Percentiles rank a stretch among this genome's conserved stretches.
Conservation (phyloP, 2,329 filamentous ascomycete genomes). For the Emmonsia crescens region DNA sequence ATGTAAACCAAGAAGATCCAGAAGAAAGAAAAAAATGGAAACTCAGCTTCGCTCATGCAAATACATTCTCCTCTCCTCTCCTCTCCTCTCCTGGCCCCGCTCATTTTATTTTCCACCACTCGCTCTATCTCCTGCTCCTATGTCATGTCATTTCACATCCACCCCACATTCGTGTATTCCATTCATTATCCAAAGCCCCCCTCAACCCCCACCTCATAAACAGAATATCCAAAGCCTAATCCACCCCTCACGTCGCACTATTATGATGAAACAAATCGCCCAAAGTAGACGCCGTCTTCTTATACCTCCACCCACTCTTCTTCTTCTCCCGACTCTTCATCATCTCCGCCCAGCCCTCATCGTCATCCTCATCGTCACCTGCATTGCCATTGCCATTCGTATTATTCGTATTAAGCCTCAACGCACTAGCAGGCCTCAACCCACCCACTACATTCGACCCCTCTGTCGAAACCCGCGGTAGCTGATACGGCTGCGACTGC, state of each 20-base stretch:
- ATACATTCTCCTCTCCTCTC: not conserved
- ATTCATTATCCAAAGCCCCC: not conserved
- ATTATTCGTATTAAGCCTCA: not conserved
- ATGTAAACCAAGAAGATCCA: not conserved
- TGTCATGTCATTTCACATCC: not conserved
- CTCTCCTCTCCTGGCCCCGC: not conserved
- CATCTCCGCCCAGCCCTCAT: conserved; percentile 44
- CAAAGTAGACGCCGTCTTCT: conserved; percentile 27
- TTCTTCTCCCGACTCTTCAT: conserved; percentile 40
- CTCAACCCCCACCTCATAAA: too few relatives aligned
- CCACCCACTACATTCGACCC: not conserved
- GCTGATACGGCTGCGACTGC: not conserved
- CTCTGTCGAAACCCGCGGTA: not conserved
- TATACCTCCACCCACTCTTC: conserved; percentile 37
- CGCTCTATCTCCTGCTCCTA: not conserved
- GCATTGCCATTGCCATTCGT: conserved; percentile 7
- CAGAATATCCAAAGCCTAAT: too few relatives aligned
- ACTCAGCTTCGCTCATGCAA: not conserved
- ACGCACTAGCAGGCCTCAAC: not conserved
- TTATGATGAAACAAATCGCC: conserved; percentile 22
- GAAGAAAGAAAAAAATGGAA: too few relatives aligned
- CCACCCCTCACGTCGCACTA: not conserved
- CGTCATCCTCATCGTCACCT: conserved; percentile 29
- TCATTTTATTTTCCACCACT: not conserved
- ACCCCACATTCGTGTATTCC: not conserved